Evolutionary conservation across 495 filamentous ascomycete species (phyloP).

Genomic region (Schizothecium vesticola): DNA sequence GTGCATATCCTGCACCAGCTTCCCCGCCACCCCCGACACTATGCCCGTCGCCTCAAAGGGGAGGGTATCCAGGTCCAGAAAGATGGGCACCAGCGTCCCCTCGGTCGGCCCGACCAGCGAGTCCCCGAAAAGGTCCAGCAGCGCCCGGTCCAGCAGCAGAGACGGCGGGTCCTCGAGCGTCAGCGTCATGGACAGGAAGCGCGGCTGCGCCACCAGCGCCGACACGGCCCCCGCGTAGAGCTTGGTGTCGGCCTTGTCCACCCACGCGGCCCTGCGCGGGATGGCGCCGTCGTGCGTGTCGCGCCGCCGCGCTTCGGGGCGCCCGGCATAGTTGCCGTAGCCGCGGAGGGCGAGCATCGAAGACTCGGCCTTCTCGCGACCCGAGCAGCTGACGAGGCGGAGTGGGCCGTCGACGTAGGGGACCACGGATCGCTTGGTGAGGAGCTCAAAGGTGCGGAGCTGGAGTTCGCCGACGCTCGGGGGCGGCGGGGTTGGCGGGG

Average conservation of each 20-base stretch:
- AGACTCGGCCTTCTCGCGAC: constrained; percentile 33
- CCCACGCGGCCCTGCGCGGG: constrained; percentile 27
- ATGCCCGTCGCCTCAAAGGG: constrained; percentile 90
- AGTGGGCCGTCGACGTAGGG: constrained; percentile 65
- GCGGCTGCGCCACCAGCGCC: constrained; percentile 65
- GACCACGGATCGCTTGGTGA: constrained; percentile 66
- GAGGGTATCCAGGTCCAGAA: constrained; percentile 73
- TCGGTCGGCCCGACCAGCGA: constrained; percentile 75
- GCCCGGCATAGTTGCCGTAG: constrained; percentile 20
- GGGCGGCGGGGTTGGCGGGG: constrained; percentile 70
- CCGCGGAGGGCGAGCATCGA: constrained; percentile 12
- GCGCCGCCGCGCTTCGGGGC: constrained; percentile 2
- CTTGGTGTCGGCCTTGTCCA: constrained; percentile 51
- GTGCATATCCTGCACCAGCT: constrained; percentile 56
- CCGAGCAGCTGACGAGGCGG: constrained; percentile 80
- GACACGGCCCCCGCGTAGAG: constrained; percentile 63
- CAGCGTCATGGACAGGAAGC: constrained; percentile 81
- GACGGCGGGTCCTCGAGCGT: constrained; percentile 80
- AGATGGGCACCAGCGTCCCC: constrained; percentile 80
- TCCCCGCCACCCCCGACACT: constrained; percentile 83
- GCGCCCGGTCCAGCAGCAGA: constrained; percentile 69
- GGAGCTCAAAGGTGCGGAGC: constrained; percentile 68
- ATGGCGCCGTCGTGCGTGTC: constrained; percentile 16
- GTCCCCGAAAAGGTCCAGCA: constrained; percentile 60
- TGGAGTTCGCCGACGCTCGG: constrained; percentile 74